Evolutionary conservation across 2,329 filamentous ascomycete genomes (phyloP), one percentile per base, ranked within the genome.

Genomic region (Chrysoporthe deuterocubensis): DNA sequence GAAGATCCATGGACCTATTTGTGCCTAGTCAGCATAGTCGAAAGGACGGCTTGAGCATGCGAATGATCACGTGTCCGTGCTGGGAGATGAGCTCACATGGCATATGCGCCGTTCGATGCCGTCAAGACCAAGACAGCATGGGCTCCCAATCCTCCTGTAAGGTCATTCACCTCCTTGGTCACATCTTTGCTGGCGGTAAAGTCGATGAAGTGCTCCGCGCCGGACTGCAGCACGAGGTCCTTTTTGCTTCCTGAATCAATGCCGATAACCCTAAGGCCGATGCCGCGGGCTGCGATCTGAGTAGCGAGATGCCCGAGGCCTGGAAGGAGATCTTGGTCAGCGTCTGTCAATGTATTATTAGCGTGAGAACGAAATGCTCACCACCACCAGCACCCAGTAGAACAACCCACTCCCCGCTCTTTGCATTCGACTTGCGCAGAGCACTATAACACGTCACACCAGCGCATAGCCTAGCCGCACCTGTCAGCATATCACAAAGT

Each of bases 381-480:
- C 89, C 88, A 68, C 88, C 87, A 57, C 88, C 88, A 0, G 87
- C 87, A 40, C 87, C 85, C 54, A 83, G 80, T 50, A 91, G 83
- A 0, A 88, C 84, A 2, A 91, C 83, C 81, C 82, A 89, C 61
- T 89, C 82, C 5, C 89, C 88, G 1, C 85, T 83, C 65, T 84
- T 81, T 2, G 87, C 87, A 52, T 83, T 82, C 67, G 83, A 84
- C 73, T 90, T 90, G 66, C 86, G 84, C 57, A 92, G 82, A 32
- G 88, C 89, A 3, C 85, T 79, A 78, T 91, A 91, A n/a, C 87
- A 85, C 1, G 89, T 91, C 16, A 91, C 83, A 40, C 89, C 90
- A 3, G 69, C 69, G 42, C 66, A 67, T 8, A 69, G 44, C 56
- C 69, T 69, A 64, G 18, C 32, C n/a, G 4, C 40, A 4, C 26